A percentile compares a stretch with the other conserved stretches of the same genome.
These are phyloP conservation scores for Mortierella sp. DNA, from an alignment of 371 early-diverging fungal species.

Conservation along the genomic window DNA sequence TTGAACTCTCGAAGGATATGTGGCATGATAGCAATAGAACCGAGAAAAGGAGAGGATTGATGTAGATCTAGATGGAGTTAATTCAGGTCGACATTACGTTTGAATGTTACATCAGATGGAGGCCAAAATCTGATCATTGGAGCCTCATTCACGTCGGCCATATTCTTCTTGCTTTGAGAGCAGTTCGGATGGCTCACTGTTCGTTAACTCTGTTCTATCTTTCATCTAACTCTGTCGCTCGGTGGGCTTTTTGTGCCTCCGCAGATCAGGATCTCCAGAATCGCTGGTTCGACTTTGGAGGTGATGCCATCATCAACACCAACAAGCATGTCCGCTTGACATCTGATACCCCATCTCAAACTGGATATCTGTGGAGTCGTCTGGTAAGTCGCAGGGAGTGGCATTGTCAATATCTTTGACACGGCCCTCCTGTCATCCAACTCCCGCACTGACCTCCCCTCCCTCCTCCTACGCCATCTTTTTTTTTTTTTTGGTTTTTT, in stretches of 20 bases:
- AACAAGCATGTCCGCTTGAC: constrained; percentile 86
- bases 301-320: constrained; percentile 77
- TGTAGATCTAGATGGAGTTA: too few relatives aligned
- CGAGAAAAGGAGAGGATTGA: too few relatives aligned
- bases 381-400: constrained; percentile 55
- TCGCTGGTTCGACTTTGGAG: constrained; percentile 81
- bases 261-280: constrained; percentile 75
- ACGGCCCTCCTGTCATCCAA: background rate
- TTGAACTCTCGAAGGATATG: background rate
- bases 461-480: too few relatives aligned
- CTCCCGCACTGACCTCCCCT: too few relatives aligned
- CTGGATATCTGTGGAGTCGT: constrained; percentile 89
- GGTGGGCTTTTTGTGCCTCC: too few relatives aligned
- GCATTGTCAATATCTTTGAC: background rate
- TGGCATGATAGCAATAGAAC: background rate
- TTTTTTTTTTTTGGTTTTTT: too few relatives aligned
- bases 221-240: background rate
- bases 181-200: too few relatives aligned
- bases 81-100: too few relatives aligned
- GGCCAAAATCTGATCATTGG: too few relatives aligned
- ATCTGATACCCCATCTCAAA: constrained; percentile 78
- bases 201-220: background rate
- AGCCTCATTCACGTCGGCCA: too few relatives aligned
- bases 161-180: too few relatives aligned
- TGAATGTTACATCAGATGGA: too few relatives aligned